Percentiles rank a stretch among this genome's conserved stretches.
phyloP scores from a whole-genome alignment of 1,284 basidiomycete genomes.

The Testicularia cyperi region DNA sequence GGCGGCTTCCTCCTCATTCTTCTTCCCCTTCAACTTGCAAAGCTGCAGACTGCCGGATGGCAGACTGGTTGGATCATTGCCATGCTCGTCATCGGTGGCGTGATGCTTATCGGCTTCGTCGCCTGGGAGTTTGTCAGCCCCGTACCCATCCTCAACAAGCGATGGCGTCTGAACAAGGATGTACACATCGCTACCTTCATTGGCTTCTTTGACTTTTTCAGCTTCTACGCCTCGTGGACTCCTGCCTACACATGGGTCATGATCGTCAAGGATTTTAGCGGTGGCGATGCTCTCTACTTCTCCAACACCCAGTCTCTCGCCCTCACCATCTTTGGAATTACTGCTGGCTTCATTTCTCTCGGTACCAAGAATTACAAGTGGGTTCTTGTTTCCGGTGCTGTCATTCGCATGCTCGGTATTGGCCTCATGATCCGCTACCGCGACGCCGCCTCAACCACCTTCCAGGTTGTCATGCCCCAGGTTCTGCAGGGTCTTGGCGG shows the following conservation, averaged over 20 bases:
- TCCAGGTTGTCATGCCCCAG: slow-evolving; percentile 56
- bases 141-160: slow-evolving; percentile 47
- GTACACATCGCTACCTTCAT: slow-evolving; percentile 51
- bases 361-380: slow-evolving; percentile 57
- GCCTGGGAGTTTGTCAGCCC: slow-evolving; percentile 49
- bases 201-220: slow-evolving; percentile 57
- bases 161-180: slow-evolving; percentile 55
- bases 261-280: slow-evolving; percentile 35
- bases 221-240: slow-evolving; percentile 52
- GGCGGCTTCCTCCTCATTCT: slow-evolving; percentile 55
- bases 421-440: slow-evolving; percentile 59
- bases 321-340: slow-evolving; percentile 55
- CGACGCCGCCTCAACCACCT: slow-evolving; percentile 30
- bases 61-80: slow-evolving; percentile 52
- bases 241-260: slow-evolving; percentile 41
- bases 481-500: slow-evolving; percentile 57
- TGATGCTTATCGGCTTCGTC: slow-evolving; percentile 39
- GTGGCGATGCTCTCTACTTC: slow-evolving; percentile 43
- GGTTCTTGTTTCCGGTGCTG: slow-evolving; percentile 41
- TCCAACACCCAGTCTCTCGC: slow-evolving; percentile 50
- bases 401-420: slow-evolving; percentile 51
- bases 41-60: slow-evolving; percentile 40
- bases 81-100: slow-evolving; percentile 51
- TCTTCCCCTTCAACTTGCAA: slow-evolving; percentile 45
- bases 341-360: slow-evolving; percentile 46